Evolutionary conservation across 176 grass and related monocot species (phyloP).

Genomic region (Triticum dicoccoides): DNA sequence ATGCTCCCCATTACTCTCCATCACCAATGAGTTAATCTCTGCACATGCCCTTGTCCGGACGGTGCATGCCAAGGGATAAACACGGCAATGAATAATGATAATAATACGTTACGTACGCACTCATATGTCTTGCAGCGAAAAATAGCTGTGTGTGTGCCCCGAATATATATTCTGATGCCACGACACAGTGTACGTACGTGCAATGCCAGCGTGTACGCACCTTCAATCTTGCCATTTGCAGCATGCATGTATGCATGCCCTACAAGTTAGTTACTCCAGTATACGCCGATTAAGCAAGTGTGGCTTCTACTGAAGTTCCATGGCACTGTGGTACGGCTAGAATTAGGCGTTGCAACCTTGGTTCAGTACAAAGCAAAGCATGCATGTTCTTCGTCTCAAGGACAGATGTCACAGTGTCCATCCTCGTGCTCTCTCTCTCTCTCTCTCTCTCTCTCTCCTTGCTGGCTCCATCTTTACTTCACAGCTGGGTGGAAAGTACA

Average conservation of each 20-base stretch:
- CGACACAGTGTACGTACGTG: not conserved
- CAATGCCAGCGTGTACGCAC: too few relatives aligned
- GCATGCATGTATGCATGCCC: too few relatives aligned
- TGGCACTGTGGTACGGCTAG: not conserved
- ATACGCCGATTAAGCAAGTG: not conserved
- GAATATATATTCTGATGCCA: constrained; percentile 17
- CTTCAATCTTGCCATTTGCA: not conserved
- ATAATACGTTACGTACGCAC: not conserved
- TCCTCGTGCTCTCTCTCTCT: not conserved
- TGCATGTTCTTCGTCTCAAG: not conserved
- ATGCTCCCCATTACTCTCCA: constrained; percentile 14
- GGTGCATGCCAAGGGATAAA: constrained; percentile 12
- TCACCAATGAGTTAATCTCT: constrained; percentile 23
- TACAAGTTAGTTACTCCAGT: not conserved
- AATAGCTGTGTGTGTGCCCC: constrained; percentile 24
- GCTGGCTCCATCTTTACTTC: constrained; percentile 33
- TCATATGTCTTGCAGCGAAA: not conserved
- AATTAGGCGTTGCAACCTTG: not conserved
- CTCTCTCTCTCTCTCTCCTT: too few relatives aligned
- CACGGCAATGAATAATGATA: constrained; percentile 4
- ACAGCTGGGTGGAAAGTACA: not conserved
- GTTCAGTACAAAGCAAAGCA: not conserved
- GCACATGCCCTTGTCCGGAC: constrained; percentile 38
- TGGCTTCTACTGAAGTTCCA: not conserved
- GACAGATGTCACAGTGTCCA: constrained; percentile 21